Evolutionary conservation across 1,139 yeast species (phyloP).

Genomic region (Citeromyces siamensis): DNA sequence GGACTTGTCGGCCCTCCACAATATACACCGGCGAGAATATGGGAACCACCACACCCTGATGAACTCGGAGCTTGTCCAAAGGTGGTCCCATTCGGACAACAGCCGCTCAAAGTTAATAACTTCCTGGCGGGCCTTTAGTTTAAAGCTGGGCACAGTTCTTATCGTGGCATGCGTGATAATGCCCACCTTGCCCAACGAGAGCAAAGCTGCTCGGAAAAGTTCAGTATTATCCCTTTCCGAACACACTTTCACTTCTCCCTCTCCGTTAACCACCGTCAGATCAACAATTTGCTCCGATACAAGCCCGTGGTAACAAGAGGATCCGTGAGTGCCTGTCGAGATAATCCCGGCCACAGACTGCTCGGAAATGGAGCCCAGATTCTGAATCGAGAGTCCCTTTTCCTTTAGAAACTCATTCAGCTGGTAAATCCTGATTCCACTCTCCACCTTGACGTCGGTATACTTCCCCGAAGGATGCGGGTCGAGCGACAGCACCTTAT

Average conservation of each 20-base stretch:
- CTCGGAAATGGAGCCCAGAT: conserved; percentile 87
- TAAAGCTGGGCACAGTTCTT: conserved; percentile 75
- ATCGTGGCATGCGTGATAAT: conserved; percentile 81
- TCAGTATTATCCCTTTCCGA: conserved; percentile 59
- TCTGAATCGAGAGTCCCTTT: conserved; percentile 72
- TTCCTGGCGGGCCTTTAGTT: conserved; percentile 72
- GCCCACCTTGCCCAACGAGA: conserved; percentile 88
- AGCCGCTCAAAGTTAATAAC: conserved; percentile 67
- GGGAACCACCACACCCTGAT: conserved; percentile 98
- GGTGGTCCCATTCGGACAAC: conserved; percentile 49
- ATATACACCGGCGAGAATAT: conserved; percentile 68
- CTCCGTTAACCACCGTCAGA: conserved; percentile 57
- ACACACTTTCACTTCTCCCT: conserved; percentile 60
- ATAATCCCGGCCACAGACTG: conserved; percentile 92
- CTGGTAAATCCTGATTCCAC: conserved; percentile 78
- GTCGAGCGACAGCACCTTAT: conserved; percentile 32
- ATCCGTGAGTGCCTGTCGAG: conserved; percentile 95
- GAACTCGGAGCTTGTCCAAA: conserved; percentile 89
- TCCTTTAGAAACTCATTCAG: conserved; percentile 54
- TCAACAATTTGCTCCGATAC: conserved; percentile 82
- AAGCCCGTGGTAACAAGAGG: conserved; percentile 85
- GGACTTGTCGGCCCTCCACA: conserved; percentile 81
- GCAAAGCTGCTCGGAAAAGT: conserved; percentile 70
- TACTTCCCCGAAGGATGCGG: conserved; percentile 36
- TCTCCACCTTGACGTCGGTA: conserved; percentile 88